Evolutionary conservation across 2,329 filamentous ascomycete genomes (phyloP).

Genomic region (Arachnomyces sp.): DNA sequence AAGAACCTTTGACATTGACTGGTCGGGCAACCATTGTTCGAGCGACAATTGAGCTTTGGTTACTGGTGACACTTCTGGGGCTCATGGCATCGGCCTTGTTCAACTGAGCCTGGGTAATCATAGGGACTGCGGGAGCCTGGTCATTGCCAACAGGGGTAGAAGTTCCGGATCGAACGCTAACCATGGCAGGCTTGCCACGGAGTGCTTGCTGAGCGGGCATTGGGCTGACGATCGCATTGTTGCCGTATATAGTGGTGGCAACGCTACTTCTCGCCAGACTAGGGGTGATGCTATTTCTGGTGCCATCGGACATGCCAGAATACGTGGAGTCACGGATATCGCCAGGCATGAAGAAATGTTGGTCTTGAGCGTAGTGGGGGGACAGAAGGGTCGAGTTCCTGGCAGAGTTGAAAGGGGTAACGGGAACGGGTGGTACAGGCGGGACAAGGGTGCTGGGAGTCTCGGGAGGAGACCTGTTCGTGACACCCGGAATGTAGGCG

Average conservation of each 20-base stretch:
- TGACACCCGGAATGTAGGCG: conserved; percentile 95
- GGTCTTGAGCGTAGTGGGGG: conserved; percentile 56
- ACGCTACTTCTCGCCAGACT: conserved; percentile 54
- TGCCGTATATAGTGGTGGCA: conserved; percentile 88
- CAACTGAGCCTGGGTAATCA: conserved; percentile 49
- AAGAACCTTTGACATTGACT: conserved; percentile 35
- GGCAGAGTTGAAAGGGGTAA: conserved; percentile 33
- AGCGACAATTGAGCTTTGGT: conserved; percentile 35
- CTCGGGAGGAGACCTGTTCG: conserved; percentile 78
- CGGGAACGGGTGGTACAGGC: conserved; percentile 88
- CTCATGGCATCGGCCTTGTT: conserved; percentile 29
- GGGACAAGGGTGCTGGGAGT: conserved; percentile 74
- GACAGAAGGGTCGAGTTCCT: conserved; percentile 16
- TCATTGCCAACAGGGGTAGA: conserved; percentile 44
- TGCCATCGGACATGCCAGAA: conserved; percentile 59
- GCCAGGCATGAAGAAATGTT: conserved; percentile 88
- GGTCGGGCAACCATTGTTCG: conserved; percentile 36
- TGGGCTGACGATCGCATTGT: conserved; percentile 73
- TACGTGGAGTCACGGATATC: conserved; percentile 88
- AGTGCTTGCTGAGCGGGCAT: conserved; percentile 77
- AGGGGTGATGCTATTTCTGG: conserved; percentile 42
- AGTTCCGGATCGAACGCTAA: conserved; percentile 73
- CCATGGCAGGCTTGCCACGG: conserved; percentile 80
- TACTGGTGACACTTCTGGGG: conserved; percentile 8
- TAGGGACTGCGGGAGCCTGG: conserved; percentile 60